These are phyloP conservation scores for Aureobasidium sp. DNA, from an alignment of 2,329 filamentous ascomycete species.

Conservation along the genomic window DNA sequence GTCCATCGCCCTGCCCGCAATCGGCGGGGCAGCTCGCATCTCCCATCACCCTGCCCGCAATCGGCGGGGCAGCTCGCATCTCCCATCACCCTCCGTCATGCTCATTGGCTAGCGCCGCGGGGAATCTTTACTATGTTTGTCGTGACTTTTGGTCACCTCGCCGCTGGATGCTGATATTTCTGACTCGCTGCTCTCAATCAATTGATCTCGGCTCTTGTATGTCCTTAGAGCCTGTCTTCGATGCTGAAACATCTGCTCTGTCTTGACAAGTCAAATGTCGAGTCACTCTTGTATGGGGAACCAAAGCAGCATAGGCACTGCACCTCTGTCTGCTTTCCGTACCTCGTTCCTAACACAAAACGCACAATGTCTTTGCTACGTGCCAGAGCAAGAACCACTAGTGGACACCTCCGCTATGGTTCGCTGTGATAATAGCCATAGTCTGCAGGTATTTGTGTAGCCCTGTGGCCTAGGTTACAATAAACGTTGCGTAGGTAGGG, in stretches of 20 bases:
- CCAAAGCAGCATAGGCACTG: background rate
- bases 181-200: background rate
- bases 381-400: no score
- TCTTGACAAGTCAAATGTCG: background rate
- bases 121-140: background rate
- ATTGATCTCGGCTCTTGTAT: background rate
- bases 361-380: background rate
- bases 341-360: background rate
- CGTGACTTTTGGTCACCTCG: constrained; percentile 1
- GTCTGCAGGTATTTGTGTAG: no score
- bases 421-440: no score
- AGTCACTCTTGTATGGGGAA: background rate
- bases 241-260: background rate
- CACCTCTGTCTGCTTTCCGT: background rate
- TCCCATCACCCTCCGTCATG: background rate
- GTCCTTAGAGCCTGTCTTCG: background rate
- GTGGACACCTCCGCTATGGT: no score
- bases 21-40: constrained; percentile 1
- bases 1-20: background rate
- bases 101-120: background rate
- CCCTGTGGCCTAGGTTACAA: no score
- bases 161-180: background rate
- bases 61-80: constrained; percentile 1
- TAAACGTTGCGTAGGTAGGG: no score
- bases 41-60: background rate